Evolutionary conservation across 305 asterid species (phyloP).

Genomic region (Fraxinus dipetala): DNA sequence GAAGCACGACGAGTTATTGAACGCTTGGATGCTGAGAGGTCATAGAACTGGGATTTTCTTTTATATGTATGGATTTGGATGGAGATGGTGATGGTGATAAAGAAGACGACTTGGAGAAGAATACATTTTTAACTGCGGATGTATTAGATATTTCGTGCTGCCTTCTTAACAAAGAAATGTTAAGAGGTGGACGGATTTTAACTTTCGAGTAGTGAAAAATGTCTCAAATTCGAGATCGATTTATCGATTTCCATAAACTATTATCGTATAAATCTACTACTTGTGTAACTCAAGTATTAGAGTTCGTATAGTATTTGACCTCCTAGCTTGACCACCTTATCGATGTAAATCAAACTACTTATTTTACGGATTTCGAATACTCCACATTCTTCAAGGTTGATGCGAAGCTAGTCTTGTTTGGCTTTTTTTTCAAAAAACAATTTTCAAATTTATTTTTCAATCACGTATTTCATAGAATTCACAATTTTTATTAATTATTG

Average conservation of each 20-base stretch:
- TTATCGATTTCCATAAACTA: background rate
- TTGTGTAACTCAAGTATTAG: background rate
- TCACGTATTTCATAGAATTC: too few relatives aligned
- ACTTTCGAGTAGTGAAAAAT: background rate
- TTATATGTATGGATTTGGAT: background rate
- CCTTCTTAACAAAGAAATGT: background rate
- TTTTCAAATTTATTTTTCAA: too few relatives aligned
- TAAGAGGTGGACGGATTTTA: background rate
- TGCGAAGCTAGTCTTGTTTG: background rate
- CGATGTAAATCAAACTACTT: background rate
- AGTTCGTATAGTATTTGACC: background rate
- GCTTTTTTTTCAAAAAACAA: too few relatives aligned
- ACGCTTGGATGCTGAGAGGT: slow-evolving; percentile 80
- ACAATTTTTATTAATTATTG: too few relatives aligned
- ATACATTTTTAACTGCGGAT: background rate
- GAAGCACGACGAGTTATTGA: slow-evolving; percentile 78
- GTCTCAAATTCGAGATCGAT: background rate
- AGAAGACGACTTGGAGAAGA: background rate
- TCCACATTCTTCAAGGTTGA: background rate
- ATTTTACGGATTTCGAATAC: too few relatives aligned
- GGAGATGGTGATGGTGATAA: background rate
- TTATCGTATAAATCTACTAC: background rate
- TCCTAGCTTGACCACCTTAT: background rate
- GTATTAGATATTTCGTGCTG: background rate
- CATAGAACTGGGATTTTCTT: background rate